Base-by-base conservation (phyloP, 2,329 filamentous ascomycete species). In the Fusarium sublunatum region DNA sequence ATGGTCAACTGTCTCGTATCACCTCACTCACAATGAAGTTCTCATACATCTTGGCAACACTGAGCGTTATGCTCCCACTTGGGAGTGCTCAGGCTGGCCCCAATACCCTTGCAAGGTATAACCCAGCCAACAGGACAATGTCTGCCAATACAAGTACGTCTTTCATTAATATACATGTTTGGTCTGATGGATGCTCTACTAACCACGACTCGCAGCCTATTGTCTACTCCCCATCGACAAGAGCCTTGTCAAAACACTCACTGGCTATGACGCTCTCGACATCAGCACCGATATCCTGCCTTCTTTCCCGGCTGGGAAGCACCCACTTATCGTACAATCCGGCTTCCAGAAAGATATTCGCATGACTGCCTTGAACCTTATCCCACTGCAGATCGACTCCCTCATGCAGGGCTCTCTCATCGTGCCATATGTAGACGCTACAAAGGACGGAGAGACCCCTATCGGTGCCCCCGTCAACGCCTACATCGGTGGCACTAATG, bases 41-140 rank as follows among this genome's bases (percentile, higher is more conserved):
- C 15, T 13, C 7, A 2, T 34, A n/a, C 6, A 24, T 44, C 6
- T 3, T 41, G 4, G n/a, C 40, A 12, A 13, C 40, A 5, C 5
- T 56, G 2, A 41, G 40, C 40, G 13, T 28, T n/a, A 3, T 56
- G n/a, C 3, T 53, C 36, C 15, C 36, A 6, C 2, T 47, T 2
- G 42, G 9, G 12, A 43, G 7, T 5, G 42, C 57, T 4, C 57
- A 60, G 25, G 57, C 54, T 29, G 54, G 35, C 5, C 54, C 47
- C 3, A 60, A 60, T 9, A 53, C 38, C 3, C 25, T 60, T 3
- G 54, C 57, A 3, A 60, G 42, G 12, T 60, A 60, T 26, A 60
- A 59, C 19, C 57, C 54, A 19, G 47, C 54, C 6, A 60, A 60
- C 4, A 36, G 57, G 31, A 60, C 57, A 36, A 59, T 59, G 47